Percentiles rank a stretch among this genome's conserved stretches.
Evolutionary conservation across 108 stramenopile species (phyloP).

Genomic region (Aurantiochytrium sp.): DNA sequence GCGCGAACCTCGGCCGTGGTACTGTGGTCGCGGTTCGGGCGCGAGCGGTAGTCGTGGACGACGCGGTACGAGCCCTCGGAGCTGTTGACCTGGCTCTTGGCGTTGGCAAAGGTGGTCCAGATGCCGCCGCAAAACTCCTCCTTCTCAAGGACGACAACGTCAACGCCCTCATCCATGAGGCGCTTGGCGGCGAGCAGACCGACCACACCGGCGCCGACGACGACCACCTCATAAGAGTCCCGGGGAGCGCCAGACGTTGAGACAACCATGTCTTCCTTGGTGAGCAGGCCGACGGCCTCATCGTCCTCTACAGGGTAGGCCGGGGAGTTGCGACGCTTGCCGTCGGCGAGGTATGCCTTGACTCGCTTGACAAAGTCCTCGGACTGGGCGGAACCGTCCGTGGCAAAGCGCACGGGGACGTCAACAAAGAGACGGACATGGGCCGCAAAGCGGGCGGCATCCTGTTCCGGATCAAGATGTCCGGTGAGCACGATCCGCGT

Average conservation of each 20-base stretch:
- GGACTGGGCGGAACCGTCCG: not conserved
- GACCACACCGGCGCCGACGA: slow-evolving; percentile 1
- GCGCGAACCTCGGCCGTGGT: not conserved
- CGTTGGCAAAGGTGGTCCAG: slow-evolving; percentile 18
- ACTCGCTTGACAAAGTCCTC: not conserved
- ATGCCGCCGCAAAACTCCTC: not conserved
- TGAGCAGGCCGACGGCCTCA: not conserved
- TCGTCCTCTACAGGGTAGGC: not conserved
- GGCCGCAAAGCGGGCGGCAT: not conserved
- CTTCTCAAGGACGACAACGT: not conserved
- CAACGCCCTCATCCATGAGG: not conserved
- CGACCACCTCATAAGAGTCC: not conserved
- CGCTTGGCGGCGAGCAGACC: not conserved
- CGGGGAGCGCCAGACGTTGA: not conserved
- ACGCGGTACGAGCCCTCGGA: slow-evolving; percentile 3
- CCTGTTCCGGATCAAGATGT: not conserved
- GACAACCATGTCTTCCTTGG: not conserved
- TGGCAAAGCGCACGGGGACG: not conserved
- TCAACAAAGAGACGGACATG: not conserved
- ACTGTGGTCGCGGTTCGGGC: slow-evolving; percentile 5
- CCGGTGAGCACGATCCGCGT: not conserved
- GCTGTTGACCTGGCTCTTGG: slow-evolving; percentile 10
- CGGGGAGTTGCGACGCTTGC: not conserved
- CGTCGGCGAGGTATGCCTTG: not conserved
- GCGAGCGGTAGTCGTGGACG: not conserved